Conservation (phyloP, 2,329 filamentous ascomycete species). For the Monosporascus sp. region DNA sequence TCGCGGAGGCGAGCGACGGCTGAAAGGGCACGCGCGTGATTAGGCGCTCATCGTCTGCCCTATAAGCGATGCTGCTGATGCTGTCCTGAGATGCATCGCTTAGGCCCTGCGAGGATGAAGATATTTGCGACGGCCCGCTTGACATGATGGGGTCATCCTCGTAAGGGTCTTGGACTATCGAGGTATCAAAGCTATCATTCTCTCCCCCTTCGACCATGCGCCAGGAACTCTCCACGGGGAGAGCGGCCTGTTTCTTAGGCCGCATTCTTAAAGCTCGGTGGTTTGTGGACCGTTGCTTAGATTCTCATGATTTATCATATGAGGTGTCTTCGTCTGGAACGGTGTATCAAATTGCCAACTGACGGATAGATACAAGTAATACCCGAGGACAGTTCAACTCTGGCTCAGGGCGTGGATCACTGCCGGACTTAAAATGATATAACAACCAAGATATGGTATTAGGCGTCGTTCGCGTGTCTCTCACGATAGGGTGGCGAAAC, state of each 20-base stretch:
- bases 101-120: slow-evolving; percentile 35
- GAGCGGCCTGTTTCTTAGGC: slow-evolving; percentile 15
- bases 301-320: slow-evolving; percentile 1
- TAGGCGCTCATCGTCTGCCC: slow-evolving; percentile 51
- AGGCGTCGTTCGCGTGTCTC: too few species aligned
- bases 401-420: too few species aligned
- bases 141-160: slow-evolving; percentile 37
- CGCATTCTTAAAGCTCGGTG: slow-evolving; percentile 13
- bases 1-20: slow-evolving; percentile 39
- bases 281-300: not conserved
- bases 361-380: too few species aligned
- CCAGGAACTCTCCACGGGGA: slow-evolving; percentile 52
- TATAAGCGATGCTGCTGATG: slow-evolving; percentile 48
- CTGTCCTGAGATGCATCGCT: slow-evolving; percentile 51
- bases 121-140: slow-evolving; percentile 44
- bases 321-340: not conserved
- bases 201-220: slow-evolving; percentile 56
- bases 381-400: too few species aligned
- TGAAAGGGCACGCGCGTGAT: slow-evolving; percentile 52
- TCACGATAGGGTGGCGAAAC: slow-evolving; percentile 2
- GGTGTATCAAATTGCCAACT: too few species aligned
- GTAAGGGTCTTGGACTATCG: slow-evolving; percentile 41
- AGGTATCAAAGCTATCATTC: slow-evolving; percentile 56
- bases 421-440: too few species aligned
- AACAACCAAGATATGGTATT: too few species aligned